phyloP scores from a whole-genome alignment of 257 asterid species.

The Parsonsia alboflavescens region DNA sequence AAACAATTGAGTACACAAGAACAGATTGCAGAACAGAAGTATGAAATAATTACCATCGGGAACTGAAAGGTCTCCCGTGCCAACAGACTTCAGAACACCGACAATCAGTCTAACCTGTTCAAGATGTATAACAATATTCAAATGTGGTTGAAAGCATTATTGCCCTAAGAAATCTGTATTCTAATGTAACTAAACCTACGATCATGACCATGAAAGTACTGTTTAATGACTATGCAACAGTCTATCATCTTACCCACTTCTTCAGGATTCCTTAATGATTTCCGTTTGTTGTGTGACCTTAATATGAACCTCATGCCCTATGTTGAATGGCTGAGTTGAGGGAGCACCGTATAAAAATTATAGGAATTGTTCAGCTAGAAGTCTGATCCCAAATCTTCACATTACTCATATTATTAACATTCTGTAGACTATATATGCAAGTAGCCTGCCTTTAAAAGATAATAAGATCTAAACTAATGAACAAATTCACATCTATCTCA shows the following conservation, averaged over 20 bases:
- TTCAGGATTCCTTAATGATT: background rate
- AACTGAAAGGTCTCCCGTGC: conserved; percentile 58
- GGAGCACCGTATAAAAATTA: too few species aligned
- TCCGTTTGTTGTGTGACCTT: background rate
- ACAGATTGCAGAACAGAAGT: background rate
- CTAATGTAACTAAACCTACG: background rate
- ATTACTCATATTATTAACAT: too few species aligned
- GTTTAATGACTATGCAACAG: background rate
- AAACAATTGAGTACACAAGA: background rate
- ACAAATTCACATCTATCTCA: background rate
- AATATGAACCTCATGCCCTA: background rate
- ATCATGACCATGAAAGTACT: background rate
- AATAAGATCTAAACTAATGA: too few species aligned
- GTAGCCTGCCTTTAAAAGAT: too few species aligned
- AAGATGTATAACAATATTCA: conserved; percentile 2
- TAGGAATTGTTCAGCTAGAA: too few species aligned
- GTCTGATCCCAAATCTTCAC: too few species aligned
- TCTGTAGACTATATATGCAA: too few species aligned
- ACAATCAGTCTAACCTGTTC: conserved; percentile 88
- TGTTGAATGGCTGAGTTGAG: too few species aligned
- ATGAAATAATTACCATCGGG: conserved; percentile 53
- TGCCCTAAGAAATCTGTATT: background rate
- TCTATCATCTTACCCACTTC: background rate
- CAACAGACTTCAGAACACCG: conserved; percentile 83
- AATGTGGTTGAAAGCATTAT: background rate